Evolutionary conservation across 306 rosid species (phyloP).

Genomic region (Lagenaria siceraria): DNA sequence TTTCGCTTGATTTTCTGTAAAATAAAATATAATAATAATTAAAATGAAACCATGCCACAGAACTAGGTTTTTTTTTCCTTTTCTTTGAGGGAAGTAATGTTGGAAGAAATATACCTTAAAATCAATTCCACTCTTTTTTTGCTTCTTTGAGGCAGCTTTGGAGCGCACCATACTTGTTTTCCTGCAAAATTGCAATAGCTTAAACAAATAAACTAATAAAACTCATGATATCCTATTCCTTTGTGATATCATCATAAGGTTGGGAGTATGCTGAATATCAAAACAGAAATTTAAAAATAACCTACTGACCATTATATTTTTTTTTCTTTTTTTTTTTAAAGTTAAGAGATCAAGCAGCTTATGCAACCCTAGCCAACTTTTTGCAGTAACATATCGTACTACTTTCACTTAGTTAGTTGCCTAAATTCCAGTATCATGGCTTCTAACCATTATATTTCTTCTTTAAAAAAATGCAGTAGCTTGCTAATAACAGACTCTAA

Average conservation of each 20-base stretch:
- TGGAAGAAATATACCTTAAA: conserved; percentile 39
- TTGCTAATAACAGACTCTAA: neutral
- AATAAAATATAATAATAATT: neutral
- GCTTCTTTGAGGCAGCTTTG: conserved; percentile 49
- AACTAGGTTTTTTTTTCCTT: neutral
- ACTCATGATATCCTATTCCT: neutral
- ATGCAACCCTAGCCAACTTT: neutral
- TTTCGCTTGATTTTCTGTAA: conserved; percentile 73
- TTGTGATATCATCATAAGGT: neutral
- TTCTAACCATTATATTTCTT: neutral
- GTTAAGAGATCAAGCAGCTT: neutral
- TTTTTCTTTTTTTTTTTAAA: neutral
- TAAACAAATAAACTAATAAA: neutral
- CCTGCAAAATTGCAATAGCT: neutral
- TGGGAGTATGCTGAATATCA: neutral
- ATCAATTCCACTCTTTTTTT: conserved; percentile 51
- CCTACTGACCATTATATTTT: too few species aligned
- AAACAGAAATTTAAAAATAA: neutral
- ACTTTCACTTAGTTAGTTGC: neutral
- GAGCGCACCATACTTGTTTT: conserved; percentile 41
- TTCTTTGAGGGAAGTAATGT: neutral
- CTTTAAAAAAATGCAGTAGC: neutral
- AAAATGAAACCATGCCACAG: neutral
- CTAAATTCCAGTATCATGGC: neutral
- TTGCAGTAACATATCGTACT: neutral